Evolutionary conservation across 257 asterid species (phyloP), one percentile per base, ranked within the genome.

Genomic region (Euphrasia confusa): DNA sequence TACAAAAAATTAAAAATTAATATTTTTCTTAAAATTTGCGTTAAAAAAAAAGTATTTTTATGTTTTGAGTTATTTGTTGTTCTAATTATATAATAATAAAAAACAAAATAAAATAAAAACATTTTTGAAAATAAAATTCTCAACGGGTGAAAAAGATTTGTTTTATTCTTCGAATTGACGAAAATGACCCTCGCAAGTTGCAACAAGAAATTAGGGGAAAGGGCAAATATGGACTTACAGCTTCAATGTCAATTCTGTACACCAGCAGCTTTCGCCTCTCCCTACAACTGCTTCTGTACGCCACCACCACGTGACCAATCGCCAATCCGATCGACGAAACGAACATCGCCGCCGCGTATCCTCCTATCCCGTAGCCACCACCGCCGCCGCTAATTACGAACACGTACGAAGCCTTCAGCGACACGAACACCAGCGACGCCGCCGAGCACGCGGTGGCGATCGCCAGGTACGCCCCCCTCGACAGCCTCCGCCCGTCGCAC

Each of bases 251-350:
- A 62, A 90, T 90, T 61, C 85, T 88, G 94, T 83, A 90, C 13
- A 90, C 95, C 7, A 85, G 91, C 54, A 90, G 94, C 79, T 90
- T 90, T 52, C 96, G 78, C 53, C 96, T 72, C 74, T 90, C 98
- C 57, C 90, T 72, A 73, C 98, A 88, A 45, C 95, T 85, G 6
- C 83, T 90, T 66, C 95, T 73, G 61, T 90, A 88, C 24, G 98
- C 98, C 79, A 83, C 96, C 42, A 75, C 88, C 11, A 85, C 75
- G 55, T 90, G 98, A 4, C 90, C 96, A 59, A 85, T 62, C 2
- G 96, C 98, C 70, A 91, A 40, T 0, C 66, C 83, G 77, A 79
- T 48, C 3, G 98, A 91, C 18, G 88, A 78, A 1, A 66, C 71
- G 52, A 88, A 81, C 69, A 91, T 87, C 54, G 77, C 83, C 35